Evolutionary conservation across 2,329 filamentous ascomycete species (phyloP), one percentile per base, ranked within the genome.

Genomic region (Penicillium vulpinum): DNA sequence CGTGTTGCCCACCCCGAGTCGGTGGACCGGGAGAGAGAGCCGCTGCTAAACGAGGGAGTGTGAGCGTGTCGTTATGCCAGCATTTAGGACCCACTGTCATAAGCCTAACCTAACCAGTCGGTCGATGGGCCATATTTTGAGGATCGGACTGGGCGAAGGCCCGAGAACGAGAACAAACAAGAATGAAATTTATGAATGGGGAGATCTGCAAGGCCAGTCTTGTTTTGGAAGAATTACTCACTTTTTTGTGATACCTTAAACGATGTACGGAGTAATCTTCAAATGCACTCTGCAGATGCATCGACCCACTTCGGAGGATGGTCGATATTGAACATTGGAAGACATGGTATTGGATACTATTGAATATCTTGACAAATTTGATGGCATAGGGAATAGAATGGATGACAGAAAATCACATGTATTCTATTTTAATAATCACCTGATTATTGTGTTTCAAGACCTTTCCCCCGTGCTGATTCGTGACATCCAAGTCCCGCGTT

Each of bases 21-120:
- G 5, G 70, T 75, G 43, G 82, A 84, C 55, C 75, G 79, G 15
- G 83, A 85, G 72, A 73, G 82, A 50, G 77, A 81, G 54, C 83
- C 83, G 3, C 66, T 85, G 69, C 73, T 85, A 58, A 75, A 79
- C 29, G 77, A 80, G 35, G 56, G 56, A 16, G 44, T 57, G 22
- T 62, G 54, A 58, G 29, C 10, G 11, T 38, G 51, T 28, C 29
- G 36, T 38, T n/a, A 43, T 44, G 16, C 22, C 7, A 13, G 1
- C 11, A 18, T 15, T 9, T 15, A 16, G 28, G 29, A 55, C 46
- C 52, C 38, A 54, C 29, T 33, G 38, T 21, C 16, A 26, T 35
- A 13, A 24, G 21, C 21, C 21, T 24, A 33, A 18, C n/a, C 15
- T 21, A 16, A 22, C 22, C 24, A 15, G 21, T 45, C 13, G 21